phyloP scores from a whole-genome alignment of 495 filamentous ascomycete genomes.

The Podospora appendiculata region DNA sequence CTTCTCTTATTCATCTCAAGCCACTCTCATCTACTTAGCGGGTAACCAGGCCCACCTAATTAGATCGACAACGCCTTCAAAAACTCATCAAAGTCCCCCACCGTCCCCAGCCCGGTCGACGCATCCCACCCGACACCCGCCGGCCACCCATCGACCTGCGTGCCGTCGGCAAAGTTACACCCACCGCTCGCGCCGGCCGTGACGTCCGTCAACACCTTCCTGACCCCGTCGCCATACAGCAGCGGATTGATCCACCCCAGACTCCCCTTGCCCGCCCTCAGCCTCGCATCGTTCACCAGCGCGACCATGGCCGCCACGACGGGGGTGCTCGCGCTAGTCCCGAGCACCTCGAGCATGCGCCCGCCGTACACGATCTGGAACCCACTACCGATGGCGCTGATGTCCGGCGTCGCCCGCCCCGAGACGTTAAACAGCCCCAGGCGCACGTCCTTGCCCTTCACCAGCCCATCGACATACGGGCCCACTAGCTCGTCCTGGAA shows the following conservation, averaged over 20 bases:
- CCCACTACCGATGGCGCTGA: slow-evolving; percentile 36
- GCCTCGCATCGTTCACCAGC: slow-evolving; percentile 30
- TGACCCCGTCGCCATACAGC: slow-evolving; percentile 23
- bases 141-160: slow-evolving; percentile 19
- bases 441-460: slow-evolving; percentile 23
- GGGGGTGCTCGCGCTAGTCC: slow-evolving; percentile 34
- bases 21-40: no score
- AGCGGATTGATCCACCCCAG: slow-evolving; percentile 33
- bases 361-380: slow-evolving; percentile 30
- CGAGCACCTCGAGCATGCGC: slow-evolving; percentile 22
- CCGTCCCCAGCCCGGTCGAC: slow-evolving; percentile 31
- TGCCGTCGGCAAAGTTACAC: slow-evolving; percentile 23
- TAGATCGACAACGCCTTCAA: slow-evolving; percentile 12
- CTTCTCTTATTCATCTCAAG: no score
- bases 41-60: no score
- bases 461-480: slow-evolving; percentile 46
- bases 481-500: slow-evolving; percentile 57
- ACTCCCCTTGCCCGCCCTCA: slow-evolving; percentile 29
- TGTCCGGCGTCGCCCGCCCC: slow-evolving; percentile 69
- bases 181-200: slow-evolving; percentile 22
- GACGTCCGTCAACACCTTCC: slow-evolving; percentile 24
- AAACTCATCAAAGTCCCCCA: slow-evolving; percentile 27
- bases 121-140: slow-evolving; percentile 27
- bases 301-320: slow-evolving; percentile 34
- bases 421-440: slow-evolving; percentile 45